Percentiles rank a stretch among this genome's conserved stretches.
Evolutionary conservation across 108 stramenopile genomes (phyloP).

Genomic region (Ochromonas danica): DNA sequence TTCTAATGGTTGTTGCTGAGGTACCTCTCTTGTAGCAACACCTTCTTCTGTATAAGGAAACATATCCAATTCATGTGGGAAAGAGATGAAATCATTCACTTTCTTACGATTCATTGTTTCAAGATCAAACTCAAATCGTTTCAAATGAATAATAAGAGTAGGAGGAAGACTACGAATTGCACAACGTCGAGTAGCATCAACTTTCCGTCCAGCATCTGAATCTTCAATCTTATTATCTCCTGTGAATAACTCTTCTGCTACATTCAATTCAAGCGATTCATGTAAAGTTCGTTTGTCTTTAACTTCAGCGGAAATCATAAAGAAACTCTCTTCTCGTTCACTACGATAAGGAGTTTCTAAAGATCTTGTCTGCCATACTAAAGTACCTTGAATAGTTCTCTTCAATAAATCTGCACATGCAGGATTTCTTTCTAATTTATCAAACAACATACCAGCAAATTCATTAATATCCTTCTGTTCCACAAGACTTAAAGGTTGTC

Average conservation of each 20-base stretch:
- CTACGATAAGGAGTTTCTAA: constrained; percentile 29
- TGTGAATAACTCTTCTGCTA: constrained; percentile 32
- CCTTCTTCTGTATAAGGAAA: constrained; percentile 37
- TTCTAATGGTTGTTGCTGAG: background rate
- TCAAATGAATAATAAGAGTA: constrained; percentile 39
- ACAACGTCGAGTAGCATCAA: constrained; percentile 33
- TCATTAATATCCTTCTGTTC: constrained; percentile 55
- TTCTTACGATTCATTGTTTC: constrained; percentile 36
- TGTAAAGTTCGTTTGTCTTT: constrained; percentile 37
- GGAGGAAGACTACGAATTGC: constrained; percentile 32
- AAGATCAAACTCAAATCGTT: constrained; percentile 42
- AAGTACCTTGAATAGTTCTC: constrained; percentile 44
- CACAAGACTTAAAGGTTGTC: background rate
- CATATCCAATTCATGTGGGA: constrained; percentile 28
- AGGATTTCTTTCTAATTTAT: constrained; percentile 50
- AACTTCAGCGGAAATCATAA: constrained; percentile 33
- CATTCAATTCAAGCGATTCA: constrained; percentile 34
- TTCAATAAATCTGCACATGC: constrained; percentile 37
- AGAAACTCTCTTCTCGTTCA: constrained; percentile 35
- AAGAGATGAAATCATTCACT: constrained; percentile 29
- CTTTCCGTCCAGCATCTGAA: constrained; percentile 22
- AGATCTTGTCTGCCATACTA: constrained; percentile 51
- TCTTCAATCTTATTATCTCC: constrained; percentile 39
- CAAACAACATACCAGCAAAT: constrained; percentile 53
- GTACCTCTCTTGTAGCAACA: background rate